These are phyloP conservation scores for Nigrospora oryzae DNA, from an alignment of 2,329 filamentous ascomycete genomes.

Conservation along the genomic window DNA sequence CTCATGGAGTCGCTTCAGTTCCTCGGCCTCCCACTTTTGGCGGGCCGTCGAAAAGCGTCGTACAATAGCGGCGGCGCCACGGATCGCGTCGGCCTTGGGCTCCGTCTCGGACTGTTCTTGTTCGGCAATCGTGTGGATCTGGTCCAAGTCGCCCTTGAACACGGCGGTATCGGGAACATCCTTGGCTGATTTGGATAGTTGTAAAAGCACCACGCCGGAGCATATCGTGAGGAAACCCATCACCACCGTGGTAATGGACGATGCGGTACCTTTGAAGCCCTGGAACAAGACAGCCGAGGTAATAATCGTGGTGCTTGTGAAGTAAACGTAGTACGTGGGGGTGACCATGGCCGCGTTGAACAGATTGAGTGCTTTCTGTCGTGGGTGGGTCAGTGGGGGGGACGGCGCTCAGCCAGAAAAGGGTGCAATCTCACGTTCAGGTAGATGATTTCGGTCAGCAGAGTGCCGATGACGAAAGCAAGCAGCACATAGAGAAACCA, in stretches of 20 bases:
- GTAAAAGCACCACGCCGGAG: conserved; percentile 80
- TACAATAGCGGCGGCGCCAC: conserved; percentile 81
- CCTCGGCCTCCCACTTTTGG: conserved; percentile 70
- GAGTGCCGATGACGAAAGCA: conserved; percentile 81
- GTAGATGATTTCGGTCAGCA: conserved; percentile 90
- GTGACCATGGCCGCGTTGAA: conserved; percentile 97
- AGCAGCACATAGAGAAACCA: conserved; percentile 94
- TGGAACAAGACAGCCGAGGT: conserved; percentile 88
- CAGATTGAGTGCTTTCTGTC: conserved; percentile 94
- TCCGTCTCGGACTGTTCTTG: conserved; percentile 95
- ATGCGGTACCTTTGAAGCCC: conserved; percentile 81
- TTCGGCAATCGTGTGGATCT: conserved; percentile 90
- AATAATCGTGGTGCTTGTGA: conserved; percentile 91
- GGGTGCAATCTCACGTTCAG: conserved; percentile 65
- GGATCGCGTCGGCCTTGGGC: conserved; percentile 92
- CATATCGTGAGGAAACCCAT: conserved; percentile 94
- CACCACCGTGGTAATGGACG: conserved; percentile 79
- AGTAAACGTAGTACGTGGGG: conserved; percentile 97
- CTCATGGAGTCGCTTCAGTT: conserved; percentile 69
- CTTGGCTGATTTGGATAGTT: conserved; percentile 96
- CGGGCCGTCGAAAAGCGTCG: conserved; percentile 70
- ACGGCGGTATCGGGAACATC: conserved; percentile 91
- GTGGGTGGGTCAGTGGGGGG: neutral
- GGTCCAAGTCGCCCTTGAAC: conserved; percentile 86
- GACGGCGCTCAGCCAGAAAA: neutral